Evolutionary conservation across 257 asterid species (phyloP).

Genomic region (Euphrasia confusa): DNA sequence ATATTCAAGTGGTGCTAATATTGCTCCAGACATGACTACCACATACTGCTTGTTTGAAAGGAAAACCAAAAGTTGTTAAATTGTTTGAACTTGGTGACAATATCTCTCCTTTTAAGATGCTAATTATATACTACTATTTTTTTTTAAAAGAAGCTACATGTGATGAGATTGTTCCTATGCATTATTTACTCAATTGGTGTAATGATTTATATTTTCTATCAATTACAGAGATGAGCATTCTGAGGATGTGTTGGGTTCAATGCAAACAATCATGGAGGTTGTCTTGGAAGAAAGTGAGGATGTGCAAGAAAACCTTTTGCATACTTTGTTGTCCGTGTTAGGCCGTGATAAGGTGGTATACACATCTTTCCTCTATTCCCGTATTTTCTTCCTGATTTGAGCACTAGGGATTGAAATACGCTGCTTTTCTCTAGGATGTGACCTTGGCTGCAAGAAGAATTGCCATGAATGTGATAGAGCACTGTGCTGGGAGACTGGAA

Average conservation of each 20-base stretch:
- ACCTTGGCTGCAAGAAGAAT: conserved; percentile 68
- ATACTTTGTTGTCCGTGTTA: conserved; percentile 58
- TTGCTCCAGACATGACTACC: conserved; percentile 1
- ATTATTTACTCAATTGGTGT: conserved; percentile 22
- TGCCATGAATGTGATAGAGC: conserved; percentile 74
- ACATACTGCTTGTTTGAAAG: conserved; percentile 4
- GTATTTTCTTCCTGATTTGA: conserved; percentile 15
- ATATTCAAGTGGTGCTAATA: conserved; percentile 5
- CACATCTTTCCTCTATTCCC: conserved; percentile 18
- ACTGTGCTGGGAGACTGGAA: conserved; percentile 81
- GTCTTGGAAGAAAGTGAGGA: conserved; percentile 94
- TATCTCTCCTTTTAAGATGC: conserved; percentile 15
- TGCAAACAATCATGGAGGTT: conserved; percentile 90
- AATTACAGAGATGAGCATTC: conserved; percentile 68
- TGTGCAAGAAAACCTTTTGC: conserved; percentile 66
- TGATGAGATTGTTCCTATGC: conserved; percentile 2
- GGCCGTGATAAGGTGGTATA: conserved; percentile 72
- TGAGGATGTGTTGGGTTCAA: conserved; percentile 74
- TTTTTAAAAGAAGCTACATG: conserved; percentile 14
- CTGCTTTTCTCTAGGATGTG: conserved; percentile 47
- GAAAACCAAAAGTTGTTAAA: neutral
- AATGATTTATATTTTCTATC: conserved; percentile 19
- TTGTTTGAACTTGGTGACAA: conserved; percentile 16
- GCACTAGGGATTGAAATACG: conserved; percentile 18
- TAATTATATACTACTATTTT: conserved; percentile 12